Evolutionary conservation across 2,329 filamentous ascomycete genomes (phyloP), one percentile per base, ranked within the genome.

Genomic region (Pseudocercospora fuligena): DNA sequence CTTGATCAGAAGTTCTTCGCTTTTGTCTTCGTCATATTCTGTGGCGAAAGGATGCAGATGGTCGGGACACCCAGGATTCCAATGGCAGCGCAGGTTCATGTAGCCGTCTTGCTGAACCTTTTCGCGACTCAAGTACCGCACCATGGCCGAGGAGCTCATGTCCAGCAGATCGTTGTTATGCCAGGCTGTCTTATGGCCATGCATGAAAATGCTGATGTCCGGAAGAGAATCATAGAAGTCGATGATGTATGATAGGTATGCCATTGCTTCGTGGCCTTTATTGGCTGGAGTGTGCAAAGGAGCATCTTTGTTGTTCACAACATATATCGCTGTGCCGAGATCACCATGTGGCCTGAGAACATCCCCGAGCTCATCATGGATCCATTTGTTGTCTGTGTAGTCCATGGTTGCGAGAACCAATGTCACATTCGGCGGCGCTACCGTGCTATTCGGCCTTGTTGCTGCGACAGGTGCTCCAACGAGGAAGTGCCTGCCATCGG

Each of bases 261-360:
- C 83, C 78, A 88, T 85, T 47, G 85, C 87, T 77, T 90, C 88
- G 72, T 88, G 85, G 56, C 88, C 88, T 76, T 88, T 88, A 73
- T 87, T 86, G 51, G 81, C 80, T 0, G 84, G 84, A 0, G 85
- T 83, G 69, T 85, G 84, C 16, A 84, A 79, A 16, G 78, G 74
- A 2, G 84, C 84, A 1, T 71, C 73, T 9, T 40, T n/a, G 49
- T 72, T 56, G 59, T 72, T 57, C n/a, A 62, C 67, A 11, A 70
- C 65, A 46, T 72, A 72, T 11, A 71, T 60, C 8, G 69, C 67
- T 2, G 68, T 67, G 21, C 49, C 40, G n/a, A 68, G 66, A 57
- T 60, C 61, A 14, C 61, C 58, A 11, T 63, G 47, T 8, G 56
- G 60, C 14, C 57, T 23, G 14, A 72, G 65, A 7, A 72, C 36